Conservation (phyloP, 176 grass and related monocot species). For the Eleusine indica region DNA sequence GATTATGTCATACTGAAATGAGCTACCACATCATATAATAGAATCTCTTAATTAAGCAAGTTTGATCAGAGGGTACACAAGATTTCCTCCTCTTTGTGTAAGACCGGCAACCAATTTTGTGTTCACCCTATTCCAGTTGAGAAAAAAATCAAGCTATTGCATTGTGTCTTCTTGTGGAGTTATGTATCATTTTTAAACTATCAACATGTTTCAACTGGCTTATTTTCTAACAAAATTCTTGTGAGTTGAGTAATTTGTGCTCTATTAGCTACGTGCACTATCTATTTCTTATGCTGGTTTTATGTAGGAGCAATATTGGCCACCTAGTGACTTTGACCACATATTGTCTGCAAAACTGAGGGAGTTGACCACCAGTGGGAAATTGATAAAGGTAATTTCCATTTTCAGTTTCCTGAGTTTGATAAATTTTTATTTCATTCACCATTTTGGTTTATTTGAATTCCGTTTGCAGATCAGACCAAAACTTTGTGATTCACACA, state of each 20-base stretch:
- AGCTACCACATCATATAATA: constrained; percentile 17
- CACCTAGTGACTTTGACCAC: constrained; percentile 78
- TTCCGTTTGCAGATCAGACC: too few species aligned
- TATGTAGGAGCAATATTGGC: constrained; percentile 77
- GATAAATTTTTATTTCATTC: constrained; percentile 3
- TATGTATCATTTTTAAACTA: constrained; percentile 11
- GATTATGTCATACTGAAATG: background rate
- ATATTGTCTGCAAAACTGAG: constrained; percentile 75
- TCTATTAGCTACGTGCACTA: constrained; percentile 9
- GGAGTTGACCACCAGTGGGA: constrained; percentile 63
- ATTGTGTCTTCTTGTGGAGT: constrained; percentile 17
- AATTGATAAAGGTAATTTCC: constrained; percentile 73
- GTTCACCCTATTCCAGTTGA: constrained; percentile 4
- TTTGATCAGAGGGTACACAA: background rate
- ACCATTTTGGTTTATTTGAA: background rate
- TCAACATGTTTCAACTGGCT: constrained; percentile 8
- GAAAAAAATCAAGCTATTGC: constrained; percentile 1
- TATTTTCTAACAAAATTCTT: background rate
- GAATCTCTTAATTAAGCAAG: constrained; percentile 14
- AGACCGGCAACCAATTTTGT: background rate
- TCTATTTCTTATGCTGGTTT: constrained; percentile 37
- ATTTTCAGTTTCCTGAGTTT: background rate
- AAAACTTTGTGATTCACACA: too few species aligned
- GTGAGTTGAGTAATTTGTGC: background rate
- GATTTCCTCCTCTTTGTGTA: constrained; percentile 6